Evolutionary conservation across 306 rosid genomes (phyloP), one percentile per base, ranked within the genome.

Genomic region (Sechiopsis laciniata): DNA sequence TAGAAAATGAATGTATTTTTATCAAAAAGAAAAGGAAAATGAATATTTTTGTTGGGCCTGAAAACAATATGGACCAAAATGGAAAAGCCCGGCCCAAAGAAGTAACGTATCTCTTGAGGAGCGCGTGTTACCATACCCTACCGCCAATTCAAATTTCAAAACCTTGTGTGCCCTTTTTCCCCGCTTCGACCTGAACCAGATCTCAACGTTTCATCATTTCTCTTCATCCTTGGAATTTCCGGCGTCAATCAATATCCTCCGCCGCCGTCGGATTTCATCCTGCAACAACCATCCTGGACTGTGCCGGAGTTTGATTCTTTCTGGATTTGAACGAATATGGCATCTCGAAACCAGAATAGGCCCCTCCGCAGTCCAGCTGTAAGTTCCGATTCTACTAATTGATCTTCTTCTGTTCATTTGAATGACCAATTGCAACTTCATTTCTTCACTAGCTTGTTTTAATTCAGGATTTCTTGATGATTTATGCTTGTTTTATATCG

Each of bases 341-440:
- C 92, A 65, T 83, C 90, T 29, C 88, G 97, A 16, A 95, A 88
- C 83, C 95, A 93, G 88, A 93, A 88, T 51, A 65, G 87, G 62
- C 88, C 98, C 74, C 98, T 96, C 53, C 89, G 82, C 6, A 91
- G 92, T 64, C 95, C 95, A 40, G 75, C 74, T 21, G 97, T 88
- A 76, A 85, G 88, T 51, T 55, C 24, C 32, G 67, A 60, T 2
- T 56, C 11, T 62, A 22, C 57, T 50, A 56, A 48, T 48, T 50
- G 45, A 21, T 68, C 42, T 14, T 68, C 20, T 6, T 22, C 40
- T 68, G 14, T 22, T 68, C 20, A 0, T 68, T 12, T 48, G n/a
- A 29, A 68, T 68, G 35, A 48, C 13, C 7, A 46, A 48, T 2
- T 19, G 7, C 3, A 68, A 21, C 73, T 46, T 48, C 42, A 12